Evolutionary conservation across 805 yeast genomes (phyloP).

Genomic region (Schwanniomyces sp.): DNA sequence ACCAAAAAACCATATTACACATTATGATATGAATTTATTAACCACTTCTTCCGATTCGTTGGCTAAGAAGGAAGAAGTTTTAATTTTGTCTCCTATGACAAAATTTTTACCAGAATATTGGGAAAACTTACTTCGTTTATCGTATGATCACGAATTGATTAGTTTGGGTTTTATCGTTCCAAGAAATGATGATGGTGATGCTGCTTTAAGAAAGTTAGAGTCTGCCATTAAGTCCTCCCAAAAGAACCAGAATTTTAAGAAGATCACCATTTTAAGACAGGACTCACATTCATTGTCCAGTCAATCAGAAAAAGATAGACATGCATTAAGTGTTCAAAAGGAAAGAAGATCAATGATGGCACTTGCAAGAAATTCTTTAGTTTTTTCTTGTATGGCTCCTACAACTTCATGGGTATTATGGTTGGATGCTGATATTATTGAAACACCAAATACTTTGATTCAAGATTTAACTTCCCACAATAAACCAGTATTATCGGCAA

Average conservation of each 20-base stretch:
- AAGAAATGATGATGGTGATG: constrained; percentile 76
- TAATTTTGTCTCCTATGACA: constrained; percentile 89
- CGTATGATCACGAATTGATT: constrained; percentile 81
- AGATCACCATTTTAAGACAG: constrained; percentile 87
- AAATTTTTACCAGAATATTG: constrained; percentile 84
- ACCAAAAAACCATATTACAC: constrained; percentile 74
- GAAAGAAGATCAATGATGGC: constrained; percentile 91
- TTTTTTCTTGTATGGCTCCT: constrained; percentile 86
- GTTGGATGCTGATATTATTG: constrained; percentile 94
- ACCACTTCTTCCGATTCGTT: constrained; percentile 71
- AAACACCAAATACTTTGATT: constrained; percentile 77
- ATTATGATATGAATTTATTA: constrained; percentile 79
- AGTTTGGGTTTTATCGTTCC: constrained; percentile 94
- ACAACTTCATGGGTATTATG: constrained; percentile 93
- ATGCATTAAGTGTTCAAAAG: constrained; percentile 82
- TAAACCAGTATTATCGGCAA: constrained; percentile 87
- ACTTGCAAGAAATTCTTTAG: constrained; percentile 85
- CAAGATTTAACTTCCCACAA: constrained; percentile 87
- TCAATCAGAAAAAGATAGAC: constrained; percentile 85
- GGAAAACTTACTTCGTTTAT: constrained; percentile 72
- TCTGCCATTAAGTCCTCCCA: constrained; percentile 73
- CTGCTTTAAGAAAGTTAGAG: constrained; percentile 70
- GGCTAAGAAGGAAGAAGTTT: constrained; percentile 74
- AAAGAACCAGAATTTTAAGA: constrained; percentile 67
- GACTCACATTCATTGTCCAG: constrained; percentile 76